Conservation (phyloP, 179 eudicot species). For the Patellifolia procumbens region DNA sequence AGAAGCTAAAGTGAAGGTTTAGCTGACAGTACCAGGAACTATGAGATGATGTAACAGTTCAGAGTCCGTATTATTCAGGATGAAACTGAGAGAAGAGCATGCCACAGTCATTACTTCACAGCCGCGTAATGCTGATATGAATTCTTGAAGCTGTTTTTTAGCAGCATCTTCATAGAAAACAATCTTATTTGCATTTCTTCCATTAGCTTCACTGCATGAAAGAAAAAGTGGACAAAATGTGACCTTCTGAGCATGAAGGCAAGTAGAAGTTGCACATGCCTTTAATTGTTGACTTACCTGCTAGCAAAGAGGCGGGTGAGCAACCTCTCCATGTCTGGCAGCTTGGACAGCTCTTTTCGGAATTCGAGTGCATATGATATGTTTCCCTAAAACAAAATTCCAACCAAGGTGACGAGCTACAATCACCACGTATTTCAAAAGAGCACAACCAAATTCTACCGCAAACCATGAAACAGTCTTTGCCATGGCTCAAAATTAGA, state of each 20-base stretch:
- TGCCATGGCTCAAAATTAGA: neutral
- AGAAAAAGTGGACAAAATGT: constrained; percentile 16
- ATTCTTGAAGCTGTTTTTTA: constrained; percentile 91
- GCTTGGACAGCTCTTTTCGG: constrained; percentile 69
- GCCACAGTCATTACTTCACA: constrained; percentile 75
- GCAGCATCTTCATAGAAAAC: constrained; percentile 90
- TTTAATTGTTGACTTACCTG: constrained; percentile 55
- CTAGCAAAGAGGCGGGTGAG: constrained; percentile 81
- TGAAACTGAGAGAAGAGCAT: constrained; percentile 70
- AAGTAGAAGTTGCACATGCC: constrained; percentile 1
- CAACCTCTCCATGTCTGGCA: constrained; percentile 98
- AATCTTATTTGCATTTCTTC: constrained; percentile 87
- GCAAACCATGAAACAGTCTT: neutral
- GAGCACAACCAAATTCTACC: constrained; percentile 7
- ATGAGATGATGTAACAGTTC: constrained; percentile 60
- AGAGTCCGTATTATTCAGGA: constrained; percentile 62
- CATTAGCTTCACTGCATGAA: constrained; percentile 78
- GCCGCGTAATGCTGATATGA: constrained; percentile 80
- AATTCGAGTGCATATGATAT: constrained; percentile 69
- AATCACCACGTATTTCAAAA: neutral
- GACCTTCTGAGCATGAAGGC: constrained; percentile 16
- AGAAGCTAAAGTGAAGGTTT: constrained; percentile 1
- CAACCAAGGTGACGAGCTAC: constrained; percentile 13
- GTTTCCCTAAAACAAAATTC: constrained; percentile 45
- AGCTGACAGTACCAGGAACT: constrained; percentile 59